Evolutionary conservation across 2,329 filamentous ascomycete species (phyloP).

Genomic region (Cucurbitaria berberidis): DNA sequence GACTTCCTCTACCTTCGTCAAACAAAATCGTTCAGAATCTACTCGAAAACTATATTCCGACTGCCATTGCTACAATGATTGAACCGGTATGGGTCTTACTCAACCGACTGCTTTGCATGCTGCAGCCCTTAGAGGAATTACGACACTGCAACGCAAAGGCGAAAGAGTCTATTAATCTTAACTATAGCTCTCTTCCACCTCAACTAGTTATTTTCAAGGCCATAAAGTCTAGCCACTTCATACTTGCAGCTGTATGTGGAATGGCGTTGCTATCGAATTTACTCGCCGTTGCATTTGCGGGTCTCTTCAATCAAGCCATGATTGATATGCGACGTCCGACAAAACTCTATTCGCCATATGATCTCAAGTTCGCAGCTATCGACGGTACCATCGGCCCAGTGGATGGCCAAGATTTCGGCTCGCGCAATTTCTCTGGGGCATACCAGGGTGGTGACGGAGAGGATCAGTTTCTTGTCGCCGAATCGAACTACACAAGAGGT

Average conservation of each 20-base stretch:
- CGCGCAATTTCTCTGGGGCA: constrained; percentile 22
- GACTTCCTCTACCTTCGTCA: constrained; percentile 46
- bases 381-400: constrained; percentile 35
- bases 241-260: constrained; percentile 56
- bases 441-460: constrained; percentile 31
- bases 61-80: constrained; percentile 60
- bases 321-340: constrained; percentile 12
- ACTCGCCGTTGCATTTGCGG: constrained; percentile 59
- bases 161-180: constrained; percentile 45
- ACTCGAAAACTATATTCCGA: constrained; percentile 60
- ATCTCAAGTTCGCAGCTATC: constrained; percentile 27
- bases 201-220: constrained; percentile 59
- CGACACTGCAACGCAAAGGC: constrained; percentile 48
- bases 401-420: background rate
- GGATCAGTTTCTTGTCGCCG: constrained; percentile 52
- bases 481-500: constrained; percentile 55
- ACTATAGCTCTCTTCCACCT: constrained; percentile 64
- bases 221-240: constrained; percentile 51
- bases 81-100: constrained; percentile 65
- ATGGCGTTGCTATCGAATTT: constrained; percentile 61
- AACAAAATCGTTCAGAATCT: constrained; percentile 50
- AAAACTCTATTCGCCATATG: constrained; percentile 15
- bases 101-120: constrained; percentile 59
- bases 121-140: constrained; percentile 63
- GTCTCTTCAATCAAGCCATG: constrained; percentile 55